These are phyloP conservation scores for Solanum sejunctum DNA, from an alignment of 257 asterid genomes.

Conservation along the genomic window DNA sequence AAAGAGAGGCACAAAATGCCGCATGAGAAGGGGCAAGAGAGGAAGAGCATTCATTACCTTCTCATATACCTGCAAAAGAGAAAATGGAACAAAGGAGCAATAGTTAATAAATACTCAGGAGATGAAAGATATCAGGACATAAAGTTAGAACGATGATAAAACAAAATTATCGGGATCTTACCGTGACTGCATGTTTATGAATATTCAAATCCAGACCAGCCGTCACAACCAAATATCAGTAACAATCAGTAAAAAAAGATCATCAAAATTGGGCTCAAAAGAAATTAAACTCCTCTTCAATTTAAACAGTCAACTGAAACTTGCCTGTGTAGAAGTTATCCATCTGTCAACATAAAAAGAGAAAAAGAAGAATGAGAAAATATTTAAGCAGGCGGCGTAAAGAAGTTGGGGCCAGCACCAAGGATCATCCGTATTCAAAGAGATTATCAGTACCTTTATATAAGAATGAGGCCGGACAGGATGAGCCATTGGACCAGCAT, in stretches of 20 bases:
- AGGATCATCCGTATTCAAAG: background rate
- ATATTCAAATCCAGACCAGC: constrained; percentile 17
- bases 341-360: constrained; percentile 37
- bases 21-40: background rate
- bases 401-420: background rate
- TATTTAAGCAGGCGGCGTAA: background rate
- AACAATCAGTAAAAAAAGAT: constrained; percentile 9
- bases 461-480: constrained; percentile 83
- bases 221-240: constrained; percentile 10
- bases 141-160: background rate
- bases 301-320: constrained; percentile 1
- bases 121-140: background rate
- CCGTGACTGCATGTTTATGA: constrained; percentile 59
- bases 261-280: background rate
- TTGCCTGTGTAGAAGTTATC: constrained; percentile 85
- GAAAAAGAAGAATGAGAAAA: constrained; percentile 7
- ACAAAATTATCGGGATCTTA: constrained; percentile 13
- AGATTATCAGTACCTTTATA: constrained; percentile 40
- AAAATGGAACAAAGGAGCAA: constrained; percentile 5
- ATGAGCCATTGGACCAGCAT: constrained; percentile 91
- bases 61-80: constrained; percentile 49
- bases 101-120: constrained; percentile 10
- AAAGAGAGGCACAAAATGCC: background rate
- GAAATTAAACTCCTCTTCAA: background rate
- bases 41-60: constrained; percentile 29